phyloP scores from a whole-genome alignment of 2,329 filamentous ascomycete genomes.

The Beauveria sp. region DNA sequence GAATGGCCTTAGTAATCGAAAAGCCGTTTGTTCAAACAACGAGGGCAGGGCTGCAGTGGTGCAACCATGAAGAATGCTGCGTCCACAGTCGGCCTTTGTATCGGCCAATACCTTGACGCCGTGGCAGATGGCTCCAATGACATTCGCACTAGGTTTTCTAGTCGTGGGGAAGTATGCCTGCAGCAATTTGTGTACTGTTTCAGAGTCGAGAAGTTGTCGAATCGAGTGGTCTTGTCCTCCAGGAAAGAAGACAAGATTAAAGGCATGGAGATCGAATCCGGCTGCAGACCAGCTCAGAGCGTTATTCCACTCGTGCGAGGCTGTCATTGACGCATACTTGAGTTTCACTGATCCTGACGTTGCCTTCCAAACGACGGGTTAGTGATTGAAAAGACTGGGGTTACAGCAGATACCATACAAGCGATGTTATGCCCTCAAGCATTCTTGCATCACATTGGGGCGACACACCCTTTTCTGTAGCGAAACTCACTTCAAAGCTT shows the following conservation, averaged over 20 bases:
- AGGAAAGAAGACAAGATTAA: conserved; percentile 42
- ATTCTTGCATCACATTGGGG: no score
- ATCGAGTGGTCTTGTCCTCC: conserved; percentile 47
- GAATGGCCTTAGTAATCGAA: conserved; percentile 39
- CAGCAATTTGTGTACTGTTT: conserved; percentile 35
- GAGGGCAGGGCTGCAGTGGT: conserved; percentile 41
- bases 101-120: conserved; percentile 44
- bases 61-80: conserved; percentile 38
- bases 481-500: no score
- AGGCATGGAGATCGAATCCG: conserved; percentile 36
- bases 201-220: conserved; percentile 42
- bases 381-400: no score
- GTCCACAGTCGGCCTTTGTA: conserved; percentile 23
- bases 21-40: conserved; percentile 41
- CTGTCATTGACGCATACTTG: conserved; percentile 35
- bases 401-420: no score
- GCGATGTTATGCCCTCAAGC: no score
- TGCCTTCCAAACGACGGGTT: no score
- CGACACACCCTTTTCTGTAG: no score
- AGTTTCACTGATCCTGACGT: no score
- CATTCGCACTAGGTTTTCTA: conserved; percentile 31
- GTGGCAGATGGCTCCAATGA: conserved; percentile 43
- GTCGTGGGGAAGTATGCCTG: conserved; percentile 41
- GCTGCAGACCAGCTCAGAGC: conserved; percentile 38
- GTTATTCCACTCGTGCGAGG: conserved; percentile 32